These are phyloP conservation scores for Hanseniaspora taiwanica DNA, from an alignment of 805 yeast species.

Conservation along the genomic window DNA sequence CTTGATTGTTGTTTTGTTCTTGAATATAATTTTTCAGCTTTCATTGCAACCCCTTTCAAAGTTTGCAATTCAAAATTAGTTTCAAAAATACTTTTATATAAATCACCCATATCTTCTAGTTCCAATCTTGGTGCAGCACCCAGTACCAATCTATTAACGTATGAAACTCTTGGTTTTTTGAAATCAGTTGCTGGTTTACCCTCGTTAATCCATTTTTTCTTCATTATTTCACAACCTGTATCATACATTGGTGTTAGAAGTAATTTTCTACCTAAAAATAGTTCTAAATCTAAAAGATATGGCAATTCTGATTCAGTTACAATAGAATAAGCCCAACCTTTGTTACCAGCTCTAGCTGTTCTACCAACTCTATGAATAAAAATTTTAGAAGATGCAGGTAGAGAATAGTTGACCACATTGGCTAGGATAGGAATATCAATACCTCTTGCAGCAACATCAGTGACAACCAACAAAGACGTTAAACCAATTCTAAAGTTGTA, in stretches of 20 bases:
- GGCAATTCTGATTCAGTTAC: conserved; percentile 80
- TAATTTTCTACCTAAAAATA: conserved; percentile 77
- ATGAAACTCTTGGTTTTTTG: conserved; percentile 47
- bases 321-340: conserved; percentile 94
- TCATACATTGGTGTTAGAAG: conserved; percentile 58
- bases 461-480: conserved; percentile 80
- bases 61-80: conserved; percentile 57
- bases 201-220: conserved; percentile 30
- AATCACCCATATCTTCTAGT: conserved; percentile 61
- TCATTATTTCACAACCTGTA: conserved; percentile 40
- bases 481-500: conserved; percentile 75
- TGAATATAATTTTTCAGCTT: conserved; percentile 80
- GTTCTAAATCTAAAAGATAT: conserved; percentile 76
- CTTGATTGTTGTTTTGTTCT: conserved; percentile 84
- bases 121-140: conserved; percentile 70
- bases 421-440: conserved; percentile 95
- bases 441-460: conserved; percentile 98
- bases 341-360: conserved; percentile 97
- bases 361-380: conserved; percentile 97
- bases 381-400: conserved; percentile 86
- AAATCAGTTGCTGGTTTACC: conserved; percentile 26
- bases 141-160: conserved; percentile 62
- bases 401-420: conserved; percentile 80
- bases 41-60: conserved; percentile 55
- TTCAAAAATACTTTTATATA: conserved; percentile 45